Evolutionary conservation across 495 filamentous ascomycete species (phyloP).

Genomic region (Annulohypoxylon nitens): DNA sequence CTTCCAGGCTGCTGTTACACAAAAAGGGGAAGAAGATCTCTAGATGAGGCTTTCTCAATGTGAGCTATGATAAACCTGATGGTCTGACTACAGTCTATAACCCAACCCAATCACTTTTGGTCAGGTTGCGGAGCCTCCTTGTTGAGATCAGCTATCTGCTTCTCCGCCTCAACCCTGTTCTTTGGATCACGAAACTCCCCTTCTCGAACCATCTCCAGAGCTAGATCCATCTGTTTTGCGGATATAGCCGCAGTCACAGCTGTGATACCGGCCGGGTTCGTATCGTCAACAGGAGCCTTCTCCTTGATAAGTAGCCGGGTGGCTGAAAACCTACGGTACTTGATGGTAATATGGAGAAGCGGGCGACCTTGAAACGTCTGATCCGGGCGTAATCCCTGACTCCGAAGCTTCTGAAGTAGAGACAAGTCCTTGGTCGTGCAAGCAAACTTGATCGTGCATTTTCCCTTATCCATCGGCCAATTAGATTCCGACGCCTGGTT

Average conservation of each 20-base stretch:
- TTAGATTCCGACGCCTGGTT: background rate
- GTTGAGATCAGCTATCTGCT: background rate
- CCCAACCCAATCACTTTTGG: too few species aligned
- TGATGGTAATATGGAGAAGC: background rate
- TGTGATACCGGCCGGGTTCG: background rate
- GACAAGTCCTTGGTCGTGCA: background rate
- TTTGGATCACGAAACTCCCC: background rate
- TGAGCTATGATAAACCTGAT: too few species aligned
- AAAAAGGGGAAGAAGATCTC: too few species aligned
- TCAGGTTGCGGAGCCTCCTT: background rate
- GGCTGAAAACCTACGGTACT: background rate
- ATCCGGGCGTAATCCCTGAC: background rate
- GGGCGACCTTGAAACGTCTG: background rate
- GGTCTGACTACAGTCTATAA: too few species aligned
- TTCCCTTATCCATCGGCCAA: background rate
- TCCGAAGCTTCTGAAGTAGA: background rate
- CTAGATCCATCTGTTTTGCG: background rate
- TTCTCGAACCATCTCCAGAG: background rate
- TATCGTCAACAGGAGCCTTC: background rate
- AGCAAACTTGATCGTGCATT: background rate
- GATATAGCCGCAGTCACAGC: background rate
- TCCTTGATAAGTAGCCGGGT: background rate
- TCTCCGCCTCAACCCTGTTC: background rate
- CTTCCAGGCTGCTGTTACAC: too few species aligned
- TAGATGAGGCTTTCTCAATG: too few species aligned